phyloP scores from a whole-genome alignment of 768 basidiomycete genomes.

The Cystofilobasidium macerans region DNA sequence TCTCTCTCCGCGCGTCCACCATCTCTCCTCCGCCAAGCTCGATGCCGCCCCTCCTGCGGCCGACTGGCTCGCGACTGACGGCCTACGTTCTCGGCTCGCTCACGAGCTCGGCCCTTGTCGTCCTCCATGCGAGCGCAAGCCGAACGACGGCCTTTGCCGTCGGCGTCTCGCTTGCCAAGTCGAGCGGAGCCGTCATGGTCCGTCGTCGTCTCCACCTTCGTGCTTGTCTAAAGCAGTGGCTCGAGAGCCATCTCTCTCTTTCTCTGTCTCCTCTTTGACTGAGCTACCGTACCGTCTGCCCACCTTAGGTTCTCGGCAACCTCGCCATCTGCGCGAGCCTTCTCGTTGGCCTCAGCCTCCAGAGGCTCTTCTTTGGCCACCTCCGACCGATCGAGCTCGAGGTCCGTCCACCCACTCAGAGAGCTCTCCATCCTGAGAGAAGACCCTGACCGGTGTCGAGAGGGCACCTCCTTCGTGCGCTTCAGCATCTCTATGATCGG shows the following conservation, averaged over 20 bases:
- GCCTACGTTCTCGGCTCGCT: slow-evolving; percentile 60
- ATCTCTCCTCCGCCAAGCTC: background rate
- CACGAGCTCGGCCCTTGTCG: slow-evolving; percentile 57
- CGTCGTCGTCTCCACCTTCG: slow-evolving; percentile 31
- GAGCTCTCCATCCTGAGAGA: no score
- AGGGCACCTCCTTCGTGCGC: no score
- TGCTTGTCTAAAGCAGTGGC: no score
- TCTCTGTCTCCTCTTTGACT: no score
- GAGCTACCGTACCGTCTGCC: slow-evolving; percentile 7
- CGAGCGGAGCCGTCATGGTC: slow-evolving; percentile 84
- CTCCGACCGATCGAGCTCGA: slow-evolving; percentile 82
- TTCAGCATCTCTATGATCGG: slow-evolving; percentile 89
- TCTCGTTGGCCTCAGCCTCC: slow-evolving; percentile 62
- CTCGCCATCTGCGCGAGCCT: slow-evolving; percentile 71
- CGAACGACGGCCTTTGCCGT: slow-evolving; percentile 91
- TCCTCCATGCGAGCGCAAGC: slow-evolving; percentile 66
- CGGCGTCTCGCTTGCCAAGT: slow-evolving; percentile 81
- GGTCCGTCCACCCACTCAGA: slow-evolving; percentile 50
- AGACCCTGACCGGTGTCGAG: no score
- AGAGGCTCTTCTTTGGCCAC: slow-evolving; percentile 81
- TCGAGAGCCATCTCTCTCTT: no score
- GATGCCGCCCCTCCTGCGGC: slow-evolving; percentile 1
- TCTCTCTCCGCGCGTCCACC: background rate
- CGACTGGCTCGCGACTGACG: background rate
- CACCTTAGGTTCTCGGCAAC: slow-evolving; percentile 70